Percentiles rank a stretch among this genome's conserved stretches.
These are phyloP conservation scores for Phytophthora sp. DNA, from an alignment of 352 stramenopile genomes.

Conservation along the genomic window DNA sequence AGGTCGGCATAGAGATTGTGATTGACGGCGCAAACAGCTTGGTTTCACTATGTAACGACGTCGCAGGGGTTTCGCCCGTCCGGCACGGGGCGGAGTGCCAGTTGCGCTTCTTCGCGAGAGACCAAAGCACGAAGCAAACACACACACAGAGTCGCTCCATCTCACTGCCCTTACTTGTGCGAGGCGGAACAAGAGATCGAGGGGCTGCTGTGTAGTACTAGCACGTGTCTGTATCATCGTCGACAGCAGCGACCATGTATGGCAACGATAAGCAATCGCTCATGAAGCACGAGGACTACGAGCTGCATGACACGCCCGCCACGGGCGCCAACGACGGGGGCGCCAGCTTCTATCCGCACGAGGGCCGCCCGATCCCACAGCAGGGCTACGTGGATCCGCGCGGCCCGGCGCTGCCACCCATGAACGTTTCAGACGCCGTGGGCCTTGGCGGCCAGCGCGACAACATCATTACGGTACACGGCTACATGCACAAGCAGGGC, in stretches of 20 bases:
- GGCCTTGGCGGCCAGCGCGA: constrained; percentile 58
- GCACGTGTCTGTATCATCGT: constrained; percentile 1
- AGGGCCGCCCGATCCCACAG: constrained; percentile 56
- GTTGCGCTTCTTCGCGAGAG: constrained; percentile 44
- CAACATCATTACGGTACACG: constrained; percentile 90
- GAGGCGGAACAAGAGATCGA: background rate
- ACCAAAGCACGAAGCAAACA: constrained; percentile 20
- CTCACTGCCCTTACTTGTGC: constrained; percentile 6
- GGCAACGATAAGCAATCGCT: constrained; percentile 44
- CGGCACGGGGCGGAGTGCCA: constrained; percentile 18
- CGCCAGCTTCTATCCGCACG: constrained; percentile 49
- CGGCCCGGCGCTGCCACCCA: constrained; percentile 61
- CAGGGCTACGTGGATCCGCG: constrained; percentile 73
- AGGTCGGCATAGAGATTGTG: constrained; percentile 9
- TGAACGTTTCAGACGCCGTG: constrained; percentile 79
- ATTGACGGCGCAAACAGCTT: constrained; percentile 12
- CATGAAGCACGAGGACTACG: constrained; percentile 61
- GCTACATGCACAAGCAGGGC: constrained; percentile 91
- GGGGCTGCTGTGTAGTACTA: constrained; percentile 25
- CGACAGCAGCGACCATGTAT: constrained; percentile 43
- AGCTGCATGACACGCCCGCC: constrained; percentile 60
- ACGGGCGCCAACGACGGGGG: constrained; percentile 57
- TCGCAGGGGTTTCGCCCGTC: constrained; percentile 27
- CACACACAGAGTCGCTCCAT: constrained; percentile 6
- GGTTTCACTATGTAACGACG: constrained; percentile 26